Evolutionary conservation across 208 protist genomes (phyloP).

Genomic region (Leishmania turanica): DNA sequence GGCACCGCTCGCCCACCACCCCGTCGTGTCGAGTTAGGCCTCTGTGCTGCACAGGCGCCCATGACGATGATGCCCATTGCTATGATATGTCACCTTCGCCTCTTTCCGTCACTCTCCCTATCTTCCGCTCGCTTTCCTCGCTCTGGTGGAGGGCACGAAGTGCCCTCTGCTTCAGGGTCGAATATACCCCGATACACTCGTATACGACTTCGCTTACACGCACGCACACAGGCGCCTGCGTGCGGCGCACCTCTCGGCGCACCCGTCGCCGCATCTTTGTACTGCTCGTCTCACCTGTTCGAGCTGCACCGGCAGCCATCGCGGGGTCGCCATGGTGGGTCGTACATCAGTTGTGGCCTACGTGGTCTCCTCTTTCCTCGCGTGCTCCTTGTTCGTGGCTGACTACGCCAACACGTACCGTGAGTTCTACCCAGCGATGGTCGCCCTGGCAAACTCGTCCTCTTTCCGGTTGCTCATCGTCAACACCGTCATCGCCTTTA

Average conservation of each 20-base stretch:
- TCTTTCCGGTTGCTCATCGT: constrained; percentile 56
- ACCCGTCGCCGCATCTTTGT: not conserved
- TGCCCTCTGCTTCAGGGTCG: not conserved
- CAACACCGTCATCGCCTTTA: constrained; percentile 42
- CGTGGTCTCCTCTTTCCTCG: constrained; percentile 49
- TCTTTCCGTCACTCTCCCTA: not conserved
- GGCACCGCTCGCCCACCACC: not conserved
- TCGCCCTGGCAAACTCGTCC: constrained; percentile 69
- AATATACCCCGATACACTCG: not conserved
- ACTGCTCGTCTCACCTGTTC: not conserved
- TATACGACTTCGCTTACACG: not conserved
- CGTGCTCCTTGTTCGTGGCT: constrained; percentile 38
- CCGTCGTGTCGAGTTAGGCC: not conserved
- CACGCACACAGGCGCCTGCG: not conserved
- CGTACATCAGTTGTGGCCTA: constrained; percentile 40
- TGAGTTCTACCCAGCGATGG: constrained; percentile 64
- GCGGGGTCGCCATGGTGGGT: constrained; percentile 9
- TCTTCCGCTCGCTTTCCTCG: not conserved
- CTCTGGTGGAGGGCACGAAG: not conserved
- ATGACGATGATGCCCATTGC: not conserved
- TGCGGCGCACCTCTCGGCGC: not conserved
- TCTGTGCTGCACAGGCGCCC: not conserved
- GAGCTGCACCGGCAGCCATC: constrained; percentile 1
- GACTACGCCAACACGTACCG: constrained; percentile 68
- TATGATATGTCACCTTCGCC: not conserved